Conservation (phyloP, 2,329 filamentous ascomycete species). For the Neofusicoccum laricinum region DNA sequence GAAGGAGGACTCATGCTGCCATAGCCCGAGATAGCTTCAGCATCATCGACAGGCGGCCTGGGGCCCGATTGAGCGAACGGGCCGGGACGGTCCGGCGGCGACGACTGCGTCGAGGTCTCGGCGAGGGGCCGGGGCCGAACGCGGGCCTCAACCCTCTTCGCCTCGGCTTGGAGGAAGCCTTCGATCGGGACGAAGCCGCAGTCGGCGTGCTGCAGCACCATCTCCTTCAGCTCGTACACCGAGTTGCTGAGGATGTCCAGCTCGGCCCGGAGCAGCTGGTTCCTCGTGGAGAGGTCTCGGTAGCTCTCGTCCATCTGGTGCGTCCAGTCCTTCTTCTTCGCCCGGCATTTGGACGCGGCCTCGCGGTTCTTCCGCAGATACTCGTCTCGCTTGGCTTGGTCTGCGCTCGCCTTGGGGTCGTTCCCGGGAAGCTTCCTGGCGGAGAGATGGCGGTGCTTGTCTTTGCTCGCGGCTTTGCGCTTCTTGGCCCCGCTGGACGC, state of each 20-base stretch:
- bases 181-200: not conserved
- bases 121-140: too few species aligned
- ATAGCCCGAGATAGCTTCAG: too few species aligned
- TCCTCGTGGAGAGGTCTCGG: slow-evolving; percentile 26
- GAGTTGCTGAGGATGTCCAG: not conserved
- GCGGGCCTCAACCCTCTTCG: too few species aligned
- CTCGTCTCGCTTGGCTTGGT: slow-evolving; percentile 47
- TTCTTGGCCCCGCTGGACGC: too few species aligned
- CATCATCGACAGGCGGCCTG: too few species aligned
- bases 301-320: slow-evolving; percentile 42
- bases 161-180: not conserved
- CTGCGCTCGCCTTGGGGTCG: too few species aligned
- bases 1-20: not conserved
- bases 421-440: too few species aligned
- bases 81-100: too few species aligned
- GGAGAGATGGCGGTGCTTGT: too few species aligned
- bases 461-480: too few species aligned
- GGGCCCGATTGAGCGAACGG: too few species aligned
- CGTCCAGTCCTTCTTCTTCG: slow-evolving; percentile 57
- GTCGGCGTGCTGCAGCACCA: slow-evolving; percentile 28
- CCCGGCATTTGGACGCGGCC: slow-evolving; percentile 66
- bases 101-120: too few species aligned
- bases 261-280: slow-evolving; percentile 25
- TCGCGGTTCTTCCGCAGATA: slow-evolving; percentile 65
- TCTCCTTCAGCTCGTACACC: not conserved